phyloP scores from a whole-genome alignment of 2,329 filamentous ascomycete species.

The Arachnomyces sp. region DNA sequence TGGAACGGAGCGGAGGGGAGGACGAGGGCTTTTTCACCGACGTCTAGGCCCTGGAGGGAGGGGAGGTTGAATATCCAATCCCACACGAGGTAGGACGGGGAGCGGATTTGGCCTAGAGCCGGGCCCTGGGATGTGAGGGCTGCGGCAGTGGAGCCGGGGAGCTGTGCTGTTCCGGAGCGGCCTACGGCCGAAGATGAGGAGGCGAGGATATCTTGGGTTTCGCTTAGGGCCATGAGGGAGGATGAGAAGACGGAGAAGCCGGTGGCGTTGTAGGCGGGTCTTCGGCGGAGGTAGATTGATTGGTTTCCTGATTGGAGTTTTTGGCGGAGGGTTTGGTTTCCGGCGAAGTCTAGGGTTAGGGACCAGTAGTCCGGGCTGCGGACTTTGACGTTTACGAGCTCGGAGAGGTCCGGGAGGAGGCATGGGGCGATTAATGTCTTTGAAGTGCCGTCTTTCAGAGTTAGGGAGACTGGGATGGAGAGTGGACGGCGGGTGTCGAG shows the following conservation, averaged over 20 bases:
- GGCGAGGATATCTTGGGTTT: conserved; percentile 41
- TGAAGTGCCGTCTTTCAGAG: conserved; percentile 41
- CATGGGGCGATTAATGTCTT: conserved; percentile 45
- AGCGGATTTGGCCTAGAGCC: conserved; percentile 17
- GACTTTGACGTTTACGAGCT: conserved; percentile 31
- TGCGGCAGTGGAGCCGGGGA: conserved; percentile 14
- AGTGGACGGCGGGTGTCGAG: conserved; percentile 75
- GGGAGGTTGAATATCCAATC: conserved; percentile 67
- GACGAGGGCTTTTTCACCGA: conserved; percentile 60
- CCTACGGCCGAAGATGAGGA: conserved; percentile 16
- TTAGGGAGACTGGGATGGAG: conserved; percentile 62
- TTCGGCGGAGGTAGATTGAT: conserved; percentile 64
- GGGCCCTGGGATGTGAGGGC: too few relatives aligned
- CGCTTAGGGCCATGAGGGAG: conserved; percentile 66
- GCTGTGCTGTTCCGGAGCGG: conserved; percentile 15
- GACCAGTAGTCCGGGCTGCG: conserved; percentile 66
- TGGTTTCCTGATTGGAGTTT: conserved; percentile 57
- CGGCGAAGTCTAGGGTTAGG: conserved; percentile 64
- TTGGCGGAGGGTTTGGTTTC: conserved; percentile 52
- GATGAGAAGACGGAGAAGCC: conserved; percentile 61
- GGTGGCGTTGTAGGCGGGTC: conserved; percentile 56
- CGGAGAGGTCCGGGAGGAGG: conserved; percentile 43
- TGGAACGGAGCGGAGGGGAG: conserved; percentile 42
- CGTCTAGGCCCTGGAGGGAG: conserved; percentile 46
- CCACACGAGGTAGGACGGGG: conserved; percentile 44